These are phyloP conservation scores for Rhododendron henanense DNA, from an alignment of 148 eudicot species.

Conservation along the genomic window DNA sequence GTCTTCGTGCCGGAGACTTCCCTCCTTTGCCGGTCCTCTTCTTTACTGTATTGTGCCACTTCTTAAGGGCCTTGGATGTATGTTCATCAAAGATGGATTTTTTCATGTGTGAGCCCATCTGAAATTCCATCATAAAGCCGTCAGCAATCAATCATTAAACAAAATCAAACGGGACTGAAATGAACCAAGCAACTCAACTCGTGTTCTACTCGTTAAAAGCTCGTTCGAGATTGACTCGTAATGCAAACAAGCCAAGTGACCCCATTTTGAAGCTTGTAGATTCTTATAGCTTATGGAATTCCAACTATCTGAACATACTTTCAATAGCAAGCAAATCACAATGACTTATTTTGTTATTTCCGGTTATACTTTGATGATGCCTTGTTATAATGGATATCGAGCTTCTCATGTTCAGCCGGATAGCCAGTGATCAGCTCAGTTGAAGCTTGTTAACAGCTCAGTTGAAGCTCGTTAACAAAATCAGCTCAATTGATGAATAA, in stretches of 20 bases:
- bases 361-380: background rate
- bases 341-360: background rate
- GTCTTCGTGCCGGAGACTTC: constrained; percentile 30
- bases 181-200: background rate
- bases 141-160: background rate
- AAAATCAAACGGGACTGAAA: background rate
- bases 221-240: background rate
- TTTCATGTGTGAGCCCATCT: constrained; percentile 97
- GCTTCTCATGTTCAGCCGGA: background rate
- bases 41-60: constrained; percentile 71
- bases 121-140: constrained; percentile 16
- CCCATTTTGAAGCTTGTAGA: background rate
- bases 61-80: constrained; percentile 70
- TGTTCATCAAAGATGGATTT: constrained; percentile 82
- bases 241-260: background rate
- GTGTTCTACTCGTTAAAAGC: background rate
- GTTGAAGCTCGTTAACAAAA: background rate
- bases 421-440: background rate
- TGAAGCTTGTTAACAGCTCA: background rate
- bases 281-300: background rate
- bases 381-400: background rate
- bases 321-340: background rate
- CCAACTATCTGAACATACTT: background rate
- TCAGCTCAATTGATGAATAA: background rate
- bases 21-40: constrained; percentile 44